Conservation (phyloP, 2,329 filamentous ascomycete genomes). For the Apiospora phragmitis region DNA sequence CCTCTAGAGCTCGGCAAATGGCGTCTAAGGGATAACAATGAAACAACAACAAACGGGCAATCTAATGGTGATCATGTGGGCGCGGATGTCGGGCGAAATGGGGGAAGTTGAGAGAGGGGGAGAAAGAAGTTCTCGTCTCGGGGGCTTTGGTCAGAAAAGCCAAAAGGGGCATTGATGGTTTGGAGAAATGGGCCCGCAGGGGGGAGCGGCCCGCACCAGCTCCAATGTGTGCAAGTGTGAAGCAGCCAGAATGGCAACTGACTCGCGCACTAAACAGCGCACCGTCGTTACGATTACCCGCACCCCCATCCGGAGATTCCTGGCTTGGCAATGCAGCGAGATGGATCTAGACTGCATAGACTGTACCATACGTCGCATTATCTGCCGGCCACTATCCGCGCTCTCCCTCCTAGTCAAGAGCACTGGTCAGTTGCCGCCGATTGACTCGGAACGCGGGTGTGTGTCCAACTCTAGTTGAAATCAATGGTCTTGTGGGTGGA, state of each 20-base stretch:
- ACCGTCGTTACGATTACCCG: neutral
- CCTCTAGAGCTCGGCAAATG: neutral
- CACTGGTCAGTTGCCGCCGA: neutral
- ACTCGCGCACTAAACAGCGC: neutral
- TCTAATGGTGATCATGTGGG: neutral
- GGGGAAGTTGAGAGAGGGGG: neutral
- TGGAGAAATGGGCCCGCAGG: neutral
- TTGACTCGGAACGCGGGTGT: neutral
- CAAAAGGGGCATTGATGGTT: neutral
- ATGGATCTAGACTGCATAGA: neutral
- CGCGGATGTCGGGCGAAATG: neutral
- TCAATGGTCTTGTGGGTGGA: neutral
- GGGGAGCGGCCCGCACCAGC: too few relatives aligned
- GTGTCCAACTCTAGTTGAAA: neutral
- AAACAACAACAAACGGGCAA: neutral
- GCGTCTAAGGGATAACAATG: neutral
- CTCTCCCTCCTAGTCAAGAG: neutral
- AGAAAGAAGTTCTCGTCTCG: conserved; percentile 1
- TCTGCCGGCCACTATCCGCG: neutral
- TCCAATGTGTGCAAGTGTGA: too few relatives aligned
- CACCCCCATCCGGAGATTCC: neutral
- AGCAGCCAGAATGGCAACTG: neutral
- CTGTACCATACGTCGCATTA: neutral
- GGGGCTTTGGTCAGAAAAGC: neutral
- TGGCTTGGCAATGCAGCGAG: neutral